Evolutionary conservation across 2,329 filamentous ascomycete species (phyloP).

Genomic region (Penicillium glabrum): DNA sequence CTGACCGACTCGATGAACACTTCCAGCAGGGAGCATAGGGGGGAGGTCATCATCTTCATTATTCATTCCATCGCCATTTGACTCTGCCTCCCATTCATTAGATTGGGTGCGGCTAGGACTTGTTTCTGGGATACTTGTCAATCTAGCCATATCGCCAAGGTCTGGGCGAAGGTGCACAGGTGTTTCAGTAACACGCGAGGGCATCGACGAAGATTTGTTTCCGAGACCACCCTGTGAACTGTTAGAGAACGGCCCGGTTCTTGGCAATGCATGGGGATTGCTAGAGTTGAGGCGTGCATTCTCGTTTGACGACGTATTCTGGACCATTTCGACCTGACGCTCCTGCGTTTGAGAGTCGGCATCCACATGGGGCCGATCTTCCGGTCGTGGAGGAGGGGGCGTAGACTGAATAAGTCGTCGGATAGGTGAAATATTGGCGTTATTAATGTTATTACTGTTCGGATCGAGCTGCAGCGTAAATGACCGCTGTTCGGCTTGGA

Average conservation of each 20-base stretch:
- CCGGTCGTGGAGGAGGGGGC: slow-evolving; percentile 23
- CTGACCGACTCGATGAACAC: slow-evolving; percentile 16
- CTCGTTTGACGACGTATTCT: slow-evolving; percentile 8
- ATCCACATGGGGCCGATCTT: slow-evolving; percentile 5
- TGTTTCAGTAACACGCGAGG: slow-evolving; percentile 42
- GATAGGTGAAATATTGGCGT: slow-evolving; percentile 17
- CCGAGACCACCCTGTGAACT: slow-evolving; percentile 10
- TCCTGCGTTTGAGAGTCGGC: background rate
- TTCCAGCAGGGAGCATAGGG: slow-evolving; percentile 25
- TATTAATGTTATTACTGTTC: slow-evolving; percentile 3
- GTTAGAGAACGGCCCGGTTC: slow-evolving; percentile 4
- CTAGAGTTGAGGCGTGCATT: slow-evolving; percentile 13
- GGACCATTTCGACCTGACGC: background rate
- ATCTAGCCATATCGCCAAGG: slow-evolving; percentile 27
- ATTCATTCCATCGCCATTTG: slow-evolving; percentile 25
- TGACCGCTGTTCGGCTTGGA: background rate
- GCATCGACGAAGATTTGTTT: slow-evolving; percentile 39
- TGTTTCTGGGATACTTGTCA: slow-evolving; percentile 41
- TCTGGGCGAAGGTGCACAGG: slow-evolving; percentile 30
- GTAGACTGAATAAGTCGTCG: slow-evolving; percentile 22
- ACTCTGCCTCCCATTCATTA: slow-evolving; percentile 22
- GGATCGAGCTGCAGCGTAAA: slow-evolving; percentile 9
- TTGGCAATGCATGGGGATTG: slow-evolving; percentile 10
- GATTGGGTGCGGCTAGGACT: slow-evolving; percentile 31
- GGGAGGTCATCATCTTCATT: slow-evolving; percentile 42